A percentile compares a stretch with the other conserved stretches of the same genome.
Conservation (phyloP, 768 basidiomycete genomes). For the Rhizopogon vulgaris region DNA sequence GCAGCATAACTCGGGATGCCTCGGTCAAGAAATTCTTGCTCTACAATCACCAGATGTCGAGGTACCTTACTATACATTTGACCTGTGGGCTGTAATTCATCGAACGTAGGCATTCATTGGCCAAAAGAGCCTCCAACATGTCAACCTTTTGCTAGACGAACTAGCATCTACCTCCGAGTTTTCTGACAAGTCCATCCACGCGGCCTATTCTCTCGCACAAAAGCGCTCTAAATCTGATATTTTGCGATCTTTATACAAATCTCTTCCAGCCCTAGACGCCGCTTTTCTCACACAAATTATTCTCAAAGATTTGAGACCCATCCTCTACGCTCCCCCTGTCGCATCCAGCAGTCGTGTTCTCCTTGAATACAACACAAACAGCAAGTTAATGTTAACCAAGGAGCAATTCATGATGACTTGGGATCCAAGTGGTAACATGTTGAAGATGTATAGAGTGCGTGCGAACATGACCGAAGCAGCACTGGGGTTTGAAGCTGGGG, state of each 20-base stretch:
- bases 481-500: conserved; percentile 33
- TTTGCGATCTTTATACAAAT: conserved; percentile 52
- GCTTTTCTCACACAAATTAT: conserved; percentile 80
- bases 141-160: conserved; percentile 68
- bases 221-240: conserved; percentile 30
- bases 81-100: background rate
- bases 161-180: conserved; percentile 64
- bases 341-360: conserved; percentile 42
- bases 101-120: conserved; percentile 13
- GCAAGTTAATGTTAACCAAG: conserved; percentile 49
- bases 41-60: conserved; percentile 25
- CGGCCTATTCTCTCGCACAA: conserved; percentile 23
- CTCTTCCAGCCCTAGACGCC: conserved; percentile 56
- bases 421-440: conserved; percentile 56
- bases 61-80: conserved; percentile 15
- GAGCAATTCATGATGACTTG: conserved; percentile 66
- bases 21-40: conserved; percentile 58
- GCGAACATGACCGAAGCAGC: conserved; percentile 56
- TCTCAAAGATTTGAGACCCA: conserved; percentile 76
- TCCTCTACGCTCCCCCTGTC: conserved; percentile 62
- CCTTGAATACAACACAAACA: conserved; percentile 47
- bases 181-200: conserved; percentile 44
- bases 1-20: conserved; percentile 50
- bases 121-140: conserved; percentile 34
- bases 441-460: conserved; percentile 45